phyloP scores from a whole-genome alignment of 805 yeast species.

The Nakazawaea laoshanensis region DNA sequence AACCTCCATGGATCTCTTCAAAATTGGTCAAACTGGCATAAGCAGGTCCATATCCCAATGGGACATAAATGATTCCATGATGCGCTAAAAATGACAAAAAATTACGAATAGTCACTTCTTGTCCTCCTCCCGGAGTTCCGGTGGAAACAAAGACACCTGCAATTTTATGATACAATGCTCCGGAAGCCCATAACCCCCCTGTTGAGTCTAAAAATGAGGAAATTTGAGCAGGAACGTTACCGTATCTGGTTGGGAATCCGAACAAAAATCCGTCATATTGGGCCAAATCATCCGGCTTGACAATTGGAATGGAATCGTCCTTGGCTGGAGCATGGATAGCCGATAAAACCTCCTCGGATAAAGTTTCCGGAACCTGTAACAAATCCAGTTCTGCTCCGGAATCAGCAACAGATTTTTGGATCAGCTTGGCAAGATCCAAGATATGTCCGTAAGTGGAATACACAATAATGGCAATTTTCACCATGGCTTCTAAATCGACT shows the following conservation, averaged over 20 bases:
- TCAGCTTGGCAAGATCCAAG: constrained; percentile 58
- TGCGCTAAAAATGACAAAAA: constrained; percentile 55
- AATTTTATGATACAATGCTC: constrained; percentile 63
- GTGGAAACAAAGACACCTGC: constrained; percentile 69
- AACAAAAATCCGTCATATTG: constrained; percentile 71
- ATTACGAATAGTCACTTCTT: constrained; percentile 60
- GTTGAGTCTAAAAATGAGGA: constrained; percentile 68
- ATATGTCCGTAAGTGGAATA: constrained; percentile 81
- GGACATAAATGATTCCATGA: constrained; percentile 72
- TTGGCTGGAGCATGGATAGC: constrained; percentile 61
- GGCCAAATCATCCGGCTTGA: constrained; percentile 44
- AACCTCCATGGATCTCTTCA: constrained; percentile 70
- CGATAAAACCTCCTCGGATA: constrained; percentile 49
- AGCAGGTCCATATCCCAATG: constrained; percentile 60
- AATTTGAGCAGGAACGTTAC: constrained; percentile 71
- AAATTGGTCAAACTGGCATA: constrained; percentile 48
- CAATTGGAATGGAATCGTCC: constrained; percentile 43
- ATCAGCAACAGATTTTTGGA: constrained; percentile 52
- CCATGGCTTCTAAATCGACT: constrained; percentile 11
- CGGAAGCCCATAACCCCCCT: constrained; percentile 69
- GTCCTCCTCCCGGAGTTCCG: constrained; percentile 63
- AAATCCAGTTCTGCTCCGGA: constrained; percentile 66
- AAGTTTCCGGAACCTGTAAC: constrained; percentile 76
- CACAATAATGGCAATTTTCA: constrained; percentile 16
- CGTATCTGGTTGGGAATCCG: constrained; percentile 78